A percentile compares a stretch with the other conserved stretches of the same genome.
phyloP scores from a whole-genome alignment of 495 filamentous ascomycete species.

The Haplographium delicatum region DNA sequence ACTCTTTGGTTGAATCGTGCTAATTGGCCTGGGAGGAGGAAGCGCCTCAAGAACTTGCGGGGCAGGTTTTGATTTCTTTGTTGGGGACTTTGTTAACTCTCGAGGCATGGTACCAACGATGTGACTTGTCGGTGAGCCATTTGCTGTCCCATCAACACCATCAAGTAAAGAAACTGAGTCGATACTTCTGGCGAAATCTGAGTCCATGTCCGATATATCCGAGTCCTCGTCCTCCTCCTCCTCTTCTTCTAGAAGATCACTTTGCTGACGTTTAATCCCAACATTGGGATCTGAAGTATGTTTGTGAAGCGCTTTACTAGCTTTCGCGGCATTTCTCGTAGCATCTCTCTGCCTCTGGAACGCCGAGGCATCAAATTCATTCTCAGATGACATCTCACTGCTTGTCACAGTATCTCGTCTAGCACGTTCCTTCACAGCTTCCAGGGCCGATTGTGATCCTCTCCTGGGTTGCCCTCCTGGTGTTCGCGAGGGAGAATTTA shows the following conservation, averaged over 20 bases:
- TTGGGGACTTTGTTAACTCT: constrained; percentile 48
- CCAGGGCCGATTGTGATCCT: constrained; percentile 71
- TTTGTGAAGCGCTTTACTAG: constrained; percentile 36
- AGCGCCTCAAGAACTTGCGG: constrained; percentile 66
- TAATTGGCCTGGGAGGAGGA: constrained; percentile 87
- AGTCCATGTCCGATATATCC: constrained; percentile 50
- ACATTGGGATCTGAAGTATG: constrained; percentile 25
- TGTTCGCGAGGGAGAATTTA: constrained; percentile 18
- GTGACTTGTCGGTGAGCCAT: constrained; percentile 41
- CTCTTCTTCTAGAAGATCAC: constrained; percentile 52
- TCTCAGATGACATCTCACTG: constrained; percentile 88
- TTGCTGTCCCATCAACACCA: constrained; percentile 40
- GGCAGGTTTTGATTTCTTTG: constrained; percentile 54
- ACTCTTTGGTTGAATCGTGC: constrained; percentile 74
- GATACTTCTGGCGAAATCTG: constrained; percentile 47
- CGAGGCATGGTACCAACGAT: constrained; percentile 51
- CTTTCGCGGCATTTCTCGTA: constrained; percentile 30
- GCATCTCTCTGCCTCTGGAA: constrained; percentile 47
- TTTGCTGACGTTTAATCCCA: constrained; percentile 38
- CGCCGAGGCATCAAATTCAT: constrained; percentile 67
- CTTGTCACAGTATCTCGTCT: constrained; percentile 85
- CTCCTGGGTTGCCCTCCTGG: constrained; percentile 35
- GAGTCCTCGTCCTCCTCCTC: constrained; percentile 58
- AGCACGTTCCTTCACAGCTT: constrained; percentile 66
- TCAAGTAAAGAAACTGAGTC: constrained; percentile 50